phyloP scores from a whole-genome alignment of 371 early-diverging fungal genomes.

The Mucor sp. region DNA sequence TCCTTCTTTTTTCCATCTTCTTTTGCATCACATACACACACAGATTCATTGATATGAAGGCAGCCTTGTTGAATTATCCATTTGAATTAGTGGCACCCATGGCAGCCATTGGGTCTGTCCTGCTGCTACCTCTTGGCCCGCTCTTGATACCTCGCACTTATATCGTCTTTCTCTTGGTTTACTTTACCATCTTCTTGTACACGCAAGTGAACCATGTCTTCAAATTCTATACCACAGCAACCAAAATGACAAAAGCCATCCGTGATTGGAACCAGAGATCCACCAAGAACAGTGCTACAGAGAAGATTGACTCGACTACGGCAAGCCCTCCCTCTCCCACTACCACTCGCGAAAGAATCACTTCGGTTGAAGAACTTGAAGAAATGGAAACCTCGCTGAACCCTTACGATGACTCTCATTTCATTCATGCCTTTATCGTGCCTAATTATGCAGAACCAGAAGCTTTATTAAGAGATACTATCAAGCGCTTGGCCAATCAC shows the following conservation, averaged over 20 bases:
- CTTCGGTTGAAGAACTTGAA: constrained; percentile 36
- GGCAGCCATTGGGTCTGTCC: constrained; percentile 51
- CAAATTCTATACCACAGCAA: constrained; percentile 52
- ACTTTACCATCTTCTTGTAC: constrained; percentile 53
- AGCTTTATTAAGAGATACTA: constrained; percentile 48
- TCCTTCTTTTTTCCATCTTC: not conserved
- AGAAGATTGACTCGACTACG: constrained; percentile 5
- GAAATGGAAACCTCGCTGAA: constrained; percentile 51
- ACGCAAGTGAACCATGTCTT: constrained; percentile 58
- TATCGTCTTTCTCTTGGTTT: constrained; percentile 49
- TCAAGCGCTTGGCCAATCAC: constrained; percentile 48
- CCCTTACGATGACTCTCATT: constrained; percentile 30
- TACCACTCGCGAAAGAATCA: constrained; percentile 26
- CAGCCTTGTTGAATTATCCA: constrained; percentile 35
- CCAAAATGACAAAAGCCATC: constrained; percentile 44
- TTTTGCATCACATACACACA: constrained; percentile 6
- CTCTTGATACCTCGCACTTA: constrained; percentile 55
- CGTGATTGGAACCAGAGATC: constrained; percentile 45
- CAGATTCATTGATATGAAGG: constrained; percentile 15
- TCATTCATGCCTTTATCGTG: constrained; percentile 56
- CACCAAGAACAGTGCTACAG: not conserved
- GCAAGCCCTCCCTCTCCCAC: not conserved
- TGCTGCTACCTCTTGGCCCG: constrained; percentile 53
- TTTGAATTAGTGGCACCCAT: constrained; percentile 58
- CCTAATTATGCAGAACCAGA: constrained; percentile 65